phyloP scores from a whole-genome alignment of 192 early-diverging fungal genomes.

The Gamsiella multidivaricata region DNA sequence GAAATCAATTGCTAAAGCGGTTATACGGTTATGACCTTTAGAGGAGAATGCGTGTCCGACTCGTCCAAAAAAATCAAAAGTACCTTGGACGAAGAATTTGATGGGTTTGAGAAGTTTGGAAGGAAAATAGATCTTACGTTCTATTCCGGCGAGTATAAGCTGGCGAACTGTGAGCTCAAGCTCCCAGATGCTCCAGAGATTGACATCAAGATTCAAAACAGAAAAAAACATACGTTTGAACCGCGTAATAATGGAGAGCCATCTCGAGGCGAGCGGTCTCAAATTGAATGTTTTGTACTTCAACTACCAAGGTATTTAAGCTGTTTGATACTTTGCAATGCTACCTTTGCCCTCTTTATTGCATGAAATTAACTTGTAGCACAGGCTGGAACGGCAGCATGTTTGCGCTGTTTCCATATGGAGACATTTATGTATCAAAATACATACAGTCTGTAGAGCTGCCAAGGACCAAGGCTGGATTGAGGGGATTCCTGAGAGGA shows the following conservation, averaged over 20 bases:
- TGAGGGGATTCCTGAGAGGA: conserved; percentile 7
- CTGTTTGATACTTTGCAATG: neutral
- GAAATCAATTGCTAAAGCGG: conserved; percentile 14
- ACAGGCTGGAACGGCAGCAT: conserved; percentile 17
- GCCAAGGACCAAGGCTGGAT: conserved; percentile 5
- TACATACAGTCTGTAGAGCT: conserved; percentile 7
- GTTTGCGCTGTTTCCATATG: conserved; percentile 11
- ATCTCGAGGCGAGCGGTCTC: conserved; percentile 1
- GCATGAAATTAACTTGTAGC: conserved; percentile 2
- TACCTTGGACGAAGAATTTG: conserved; percentile 8
- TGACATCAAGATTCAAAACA: conserved; percentile 14
- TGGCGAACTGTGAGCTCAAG: conserved; percentile 18
- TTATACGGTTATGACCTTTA: conserved; percentile 5
- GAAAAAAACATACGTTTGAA: conserved; percentile 19
- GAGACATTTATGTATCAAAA: conserved; percentile 16
- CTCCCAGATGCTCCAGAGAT: conserved; percentile 3
- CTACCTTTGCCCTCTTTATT: conserved; percentile 10
- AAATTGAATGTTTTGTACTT: conserved; percentile 4
- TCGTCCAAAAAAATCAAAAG: conserved; percentile 8
- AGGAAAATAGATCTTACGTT: conserved; percentile 12
- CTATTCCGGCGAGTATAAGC: conserved; percentile 4
- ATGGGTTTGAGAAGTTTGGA: conserved; percentile 16
- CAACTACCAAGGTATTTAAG: conserved; percentile 5
- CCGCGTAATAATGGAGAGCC: conserved; percentile 18
- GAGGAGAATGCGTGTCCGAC: conserved; percentile 9